These are phyloP conservation scores for Panicum virgatum DNA, from an alignment of 202 grass and related monocot species.

Conservation along the genomic window DNA sequence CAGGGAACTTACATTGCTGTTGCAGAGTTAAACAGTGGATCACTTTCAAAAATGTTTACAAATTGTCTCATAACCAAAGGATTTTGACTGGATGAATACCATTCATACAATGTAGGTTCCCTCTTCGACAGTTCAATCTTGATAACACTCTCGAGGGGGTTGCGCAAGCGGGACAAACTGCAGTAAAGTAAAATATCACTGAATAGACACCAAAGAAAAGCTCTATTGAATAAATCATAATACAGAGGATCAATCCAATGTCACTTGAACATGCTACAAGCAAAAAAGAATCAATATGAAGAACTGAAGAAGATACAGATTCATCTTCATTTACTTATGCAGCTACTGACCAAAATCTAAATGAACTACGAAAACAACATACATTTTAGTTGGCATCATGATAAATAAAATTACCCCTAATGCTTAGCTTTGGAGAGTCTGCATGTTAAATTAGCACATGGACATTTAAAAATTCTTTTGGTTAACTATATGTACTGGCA, in stretches of 20 bases:
- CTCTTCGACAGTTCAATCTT: conserved; percentile 72
- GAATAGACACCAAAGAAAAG: conserved; percentile 6
- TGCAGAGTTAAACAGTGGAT: conserved; percentile 71
- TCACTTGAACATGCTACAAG: conserved; percentile 1
- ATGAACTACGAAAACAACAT: neutral
- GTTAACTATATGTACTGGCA: neutral
- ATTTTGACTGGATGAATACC: conserved; percentile 84
- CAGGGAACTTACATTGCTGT: conserved; percentile 61
- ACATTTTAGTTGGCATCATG: neutral
- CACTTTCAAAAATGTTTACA: conserved; percentile 87
- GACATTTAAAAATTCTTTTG: conserved; percentile 14
- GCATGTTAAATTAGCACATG: conserved; percentile 2
- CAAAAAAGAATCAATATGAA: neutral
- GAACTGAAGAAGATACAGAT: conserved; percentile 3
- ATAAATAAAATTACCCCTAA: neutral
- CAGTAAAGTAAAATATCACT: conserved; percentile 32
- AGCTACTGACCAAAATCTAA: conserved; percentile 1
- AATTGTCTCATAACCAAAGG: conserved; percentile 83
- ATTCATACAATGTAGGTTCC: conserved; percentile 68
- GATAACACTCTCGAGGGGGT: conserved; percentile 71
- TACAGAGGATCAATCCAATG: neutral
- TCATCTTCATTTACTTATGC: conserved; percentile 24
- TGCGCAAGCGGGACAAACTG: conserved; percentile 75
- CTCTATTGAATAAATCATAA: neutral
- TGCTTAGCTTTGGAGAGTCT: conserved; percentile 8